phyloP scores from a whole-genome alignment of 495 filamentous ascomycete genomes.

The Bombardia bombarda region DNA sequence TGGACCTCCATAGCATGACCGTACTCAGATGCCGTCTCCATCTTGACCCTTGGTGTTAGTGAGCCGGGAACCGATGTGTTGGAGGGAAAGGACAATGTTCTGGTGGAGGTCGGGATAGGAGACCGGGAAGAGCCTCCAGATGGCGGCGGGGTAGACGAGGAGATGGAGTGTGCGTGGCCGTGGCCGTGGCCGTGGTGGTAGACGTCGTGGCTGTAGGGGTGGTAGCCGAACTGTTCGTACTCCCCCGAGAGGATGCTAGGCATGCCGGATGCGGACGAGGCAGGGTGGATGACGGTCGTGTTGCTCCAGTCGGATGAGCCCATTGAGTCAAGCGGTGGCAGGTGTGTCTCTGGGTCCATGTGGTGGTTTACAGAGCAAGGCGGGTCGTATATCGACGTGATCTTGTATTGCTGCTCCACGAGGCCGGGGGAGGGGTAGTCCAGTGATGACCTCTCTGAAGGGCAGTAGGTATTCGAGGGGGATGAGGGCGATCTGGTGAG shows the following conservation, averaged over 20 bases:
- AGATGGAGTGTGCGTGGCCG: conserved; percentile 34
- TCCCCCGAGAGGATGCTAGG: conserved; percentile 44
- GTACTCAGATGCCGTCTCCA: conserved; percentile 38
- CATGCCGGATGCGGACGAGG: conserved; percentile 30
- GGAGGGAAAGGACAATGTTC: conserved; percentile 28
- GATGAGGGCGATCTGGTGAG: conserved; percentile 41
- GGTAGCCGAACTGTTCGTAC: conserved; percentile 44
- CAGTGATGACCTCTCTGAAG: conserved; percentile 36
- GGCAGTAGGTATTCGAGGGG: conserved; percentile 39
- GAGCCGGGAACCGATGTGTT: conserved; percentile 24
- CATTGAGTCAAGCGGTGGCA: conserved; percentile 37
- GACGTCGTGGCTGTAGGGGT: conserved; percentile 40
- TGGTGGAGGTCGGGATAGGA: conserved; percentile 26
- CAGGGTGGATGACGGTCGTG: conserved; percentile 27
- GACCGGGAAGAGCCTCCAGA: conserved; percentile 35
- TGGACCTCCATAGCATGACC: conserved; percentile 30
- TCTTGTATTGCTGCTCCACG: conserved; percentile 39
- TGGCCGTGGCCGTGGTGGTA: conserved; percentile 34
- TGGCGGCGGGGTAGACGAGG: conserved; percentile 34
- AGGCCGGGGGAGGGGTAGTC: conserved; percentile 38
- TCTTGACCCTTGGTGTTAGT: conserved; percentile 42
- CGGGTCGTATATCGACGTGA: conserved; percentile 36
- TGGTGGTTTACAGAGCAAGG: conserved; percentile 27
- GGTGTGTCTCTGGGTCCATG: conserved; percentile 33
- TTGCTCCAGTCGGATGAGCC: conserved; percentile 35